A percentile compares a stretch with the other conserved stretches of the same genome.
Conservation (phyloP, 345 rosid genomes). For the Noccaea bulbosa region DNA sequence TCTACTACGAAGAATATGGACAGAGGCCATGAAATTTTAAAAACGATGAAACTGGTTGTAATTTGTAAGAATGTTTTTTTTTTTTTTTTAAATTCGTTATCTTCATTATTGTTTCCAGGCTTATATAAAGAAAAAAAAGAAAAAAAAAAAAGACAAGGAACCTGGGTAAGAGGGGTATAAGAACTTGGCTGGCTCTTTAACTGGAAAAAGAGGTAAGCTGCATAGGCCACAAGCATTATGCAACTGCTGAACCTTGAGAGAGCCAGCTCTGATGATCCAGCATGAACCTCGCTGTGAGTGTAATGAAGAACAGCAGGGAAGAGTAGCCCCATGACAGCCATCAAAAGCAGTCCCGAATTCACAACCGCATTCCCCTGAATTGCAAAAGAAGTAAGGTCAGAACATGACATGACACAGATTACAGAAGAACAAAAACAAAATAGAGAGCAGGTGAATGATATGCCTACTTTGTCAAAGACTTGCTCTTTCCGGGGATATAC, state of each 20-base stretch:
- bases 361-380: constrained; percentile 80
- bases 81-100: neutral
- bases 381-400: constrained; percentile 44
- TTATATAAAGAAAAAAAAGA: neutral
- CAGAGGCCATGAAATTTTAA: neutral
- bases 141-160: constrained; percentile 36
- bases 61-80: neutral
- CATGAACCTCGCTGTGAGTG: constrained; percentile 87
- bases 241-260: constrained; percentile 98
- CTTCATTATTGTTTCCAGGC: neutral
- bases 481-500: constrained; percentile 69
- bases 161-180: constrained; percentile 66
- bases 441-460: neutral
- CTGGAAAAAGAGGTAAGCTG: constrained; percentile 84
- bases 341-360: constrained; percentile 86
- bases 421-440: constrained; percentile 7
- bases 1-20: no score
- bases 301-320: constrained; percentile 93
- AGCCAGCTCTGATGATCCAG: constrained; percentile 82
- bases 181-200: constrained; percentile 58
- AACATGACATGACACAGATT: constrained; percentile 2
- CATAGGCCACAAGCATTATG: constrained; percentile 87
- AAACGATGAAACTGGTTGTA: constrained; percentile 20
- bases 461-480: constrained; percentile 73
- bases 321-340: constrained; percentile 97